A percentile compares a stretch with the other conserved stretches of the same genome.
Evolutionary conservation across 2,329 filamentous ascomycete genomes (phyloP).

Genomic region (Colletotrichum zoysiae): DNA sequence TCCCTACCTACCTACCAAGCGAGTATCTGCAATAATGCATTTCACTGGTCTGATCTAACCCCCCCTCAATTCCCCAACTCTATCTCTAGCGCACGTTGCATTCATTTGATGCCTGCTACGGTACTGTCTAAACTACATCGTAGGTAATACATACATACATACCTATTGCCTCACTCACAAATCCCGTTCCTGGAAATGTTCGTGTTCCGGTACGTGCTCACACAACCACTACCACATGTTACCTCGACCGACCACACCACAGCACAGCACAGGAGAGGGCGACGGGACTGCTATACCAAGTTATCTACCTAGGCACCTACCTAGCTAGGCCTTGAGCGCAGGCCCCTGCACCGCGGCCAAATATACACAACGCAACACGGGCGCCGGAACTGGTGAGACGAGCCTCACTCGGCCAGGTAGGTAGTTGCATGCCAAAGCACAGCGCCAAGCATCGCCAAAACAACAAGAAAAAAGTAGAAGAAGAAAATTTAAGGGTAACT

Average conservation of each 20-base stretch:
- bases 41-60: slow-evolving; percentile 7
- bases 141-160: too few relatives aligned
- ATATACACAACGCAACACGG: slow-evolving; percentile 3
- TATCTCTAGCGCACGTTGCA: slow-evolving; percentile 13
- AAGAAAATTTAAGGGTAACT: not conserved
- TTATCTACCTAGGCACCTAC: slow-evolving; percentile 8
- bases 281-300: not conserved
- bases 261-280: not conserved
- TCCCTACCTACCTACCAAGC: too few relatives aligned
- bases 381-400: slow-evolving; percentile 15
- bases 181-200: not conserved
- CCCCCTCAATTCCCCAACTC: slow-evolving; percentile 19
- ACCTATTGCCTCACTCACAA: not conserved
- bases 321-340: slow-evolving; percentile 28
- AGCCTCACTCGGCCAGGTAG: slow-evolving; percentile 13
- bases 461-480: too few relatives aligned
- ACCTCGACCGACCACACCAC: not conserved
- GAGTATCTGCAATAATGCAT: not conserved
- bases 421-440: slow-evolving; percentile 29
- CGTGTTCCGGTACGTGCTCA: slow-evolving; percentile 4
- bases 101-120: not conserved
- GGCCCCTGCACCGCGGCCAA: slow-evolving; percentile 32
- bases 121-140: too few relatives aligned
- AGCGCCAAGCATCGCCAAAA: not conserved
- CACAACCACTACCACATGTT: not conserved